phyloP scores from a whole-genome alignment of 805 yeast genomes.

The Candida xiaguanensis region DNA sequence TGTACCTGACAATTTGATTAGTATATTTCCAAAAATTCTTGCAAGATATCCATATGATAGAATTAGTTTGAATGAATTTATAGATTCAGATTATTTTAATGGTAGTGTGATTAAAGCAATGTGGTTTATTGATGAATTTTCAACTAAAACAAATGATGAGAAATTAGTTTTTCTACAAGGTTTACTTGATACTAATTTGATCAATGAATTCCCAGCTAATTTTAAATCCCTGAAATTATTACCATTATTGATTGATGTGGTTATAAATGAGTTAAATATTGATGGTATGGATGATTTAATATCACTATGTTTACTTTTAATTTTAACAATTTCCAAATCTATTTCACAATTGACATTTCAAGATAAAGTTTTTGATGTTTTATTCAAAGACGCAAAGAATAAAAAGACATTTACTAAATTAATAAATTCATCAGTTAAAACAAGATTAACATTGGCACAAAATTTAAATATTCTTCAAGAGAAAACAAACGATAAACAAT shows the following conservation, averaged over 20 bases:
- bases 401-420: slow-evolving; percentile 24
- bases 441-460: slow-evolving; percentile 33
- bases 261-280: slow-evolving; percentile 37
- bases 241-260: slow-evolving; percentile 57
- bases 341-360: slow-evolving; percentile 76
- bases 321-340: slow-evolving; percentile 58
- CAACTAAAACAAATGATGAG: slow-evolving; percentile 68
- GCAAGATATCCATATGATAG: slow-evolving; percentile 56
- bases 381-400: slow-evolving; percentile 25
- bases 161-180: slow-evolving; percentile 67
- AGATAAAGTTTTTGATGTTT: slow-evolving; percentile 56
- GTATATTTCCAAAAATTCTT: slow-evolving; percentile 51
- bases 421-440: slow-evolving; percentile 28
- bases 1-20: slow-evolving; percentile 55
- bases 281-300: slow-evolving; percentile 26
- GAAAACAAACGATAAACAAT: slow-evolving; percentile 51
- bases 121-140: slow-evolving; percentile 76
- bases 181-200: slow-evolving; percentile 36
- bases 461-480: slow-evolving; percentile 45
- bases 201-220: slow-evolving; percentile 37
- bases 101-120: slow-evolving; percentile 79
- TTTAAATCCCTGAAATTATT: slow-evolving; percentile 66
- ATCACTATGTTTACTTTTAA: slow-evolving; percentile 47
- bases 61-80: slow-evolving; percentile 59
- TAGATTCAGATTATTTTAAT: slow-evolving; percentile 73